These are phyloP conservation scores for Lojkania enalia DNA, from an alignment of 2,329 filamentous ascomycete genomes.

Conservation along the genomic window DNA sequence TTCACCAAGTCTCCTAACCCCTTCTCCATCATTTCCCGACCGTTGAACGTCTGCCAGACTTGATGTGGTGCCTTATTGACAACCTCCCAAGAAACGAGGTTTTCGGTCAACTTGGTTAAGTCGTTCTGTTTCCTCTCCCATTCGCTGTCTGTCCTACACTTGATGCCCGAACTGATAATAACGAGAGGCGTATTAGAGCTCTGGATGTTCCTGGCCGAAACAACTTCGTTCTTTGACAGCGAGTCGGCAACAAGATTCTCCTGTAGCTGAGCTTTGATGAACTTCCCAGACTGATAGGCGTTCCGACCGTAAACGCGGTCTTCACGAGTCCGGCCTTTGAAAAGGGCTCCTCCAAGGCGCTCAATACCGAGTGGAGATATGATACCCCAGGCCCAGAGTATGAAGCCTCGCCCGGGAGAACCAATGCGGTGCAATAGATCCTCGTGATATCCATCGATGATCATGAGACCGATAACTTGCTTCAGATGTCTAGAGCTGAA, in stretches of 20 bases:
- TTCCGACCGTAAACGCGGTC: constrained; percentile 84
- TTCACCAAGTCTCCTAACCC: constrained; percentile 71
- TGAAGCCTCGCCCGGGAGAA: constrained; percentile 71
- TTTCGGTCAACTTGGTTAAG: constrained; percentile 76
- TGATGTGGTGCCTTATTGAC: constrained; percentile 82
- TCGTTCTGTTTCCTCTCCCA: constrained; percentile 90
- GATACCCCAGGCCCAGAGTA: constrained; percentile 83
- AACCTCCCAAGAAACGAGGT: constrained; percentile 81
- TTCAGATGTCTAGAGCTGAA: constrained; percentile 82
- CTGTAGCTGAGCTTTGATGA: constrained; percentile 87
- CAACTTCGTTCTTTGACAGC: constrained; percentile 80
- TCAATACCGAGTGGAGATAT: constrained; percentile 86
- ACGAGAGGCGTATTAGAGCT: constrained; percentile 73
- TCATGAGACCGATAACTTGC: constrained; percentile 75
- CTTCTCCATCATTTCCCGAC: constrained; percentile 76
- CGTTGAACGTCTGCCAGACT: constrained; percentile 78
- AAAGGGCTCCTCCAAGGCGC: constrained; percentile 76
- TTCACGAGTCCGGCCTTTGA: constrained; percentile 76
- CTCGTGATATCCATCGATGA: constrained; percentile 89
- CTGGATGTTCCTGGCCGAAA: constrained; percentile 78
- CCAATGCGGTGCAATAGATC: constrained; percentile 73
- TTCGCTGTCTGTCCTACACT: constrained; percentile 65
- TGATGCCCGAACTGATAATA: constrained; percentile 78
- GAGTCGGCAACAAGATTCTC: constrained; percentile 87
- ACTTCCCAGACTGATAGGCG: constrained; percentile 78